Evolutionary conservation across 106 monocot genomes (phyloP).

Genomic region (Acanthochlamys bracteata): DNA sequence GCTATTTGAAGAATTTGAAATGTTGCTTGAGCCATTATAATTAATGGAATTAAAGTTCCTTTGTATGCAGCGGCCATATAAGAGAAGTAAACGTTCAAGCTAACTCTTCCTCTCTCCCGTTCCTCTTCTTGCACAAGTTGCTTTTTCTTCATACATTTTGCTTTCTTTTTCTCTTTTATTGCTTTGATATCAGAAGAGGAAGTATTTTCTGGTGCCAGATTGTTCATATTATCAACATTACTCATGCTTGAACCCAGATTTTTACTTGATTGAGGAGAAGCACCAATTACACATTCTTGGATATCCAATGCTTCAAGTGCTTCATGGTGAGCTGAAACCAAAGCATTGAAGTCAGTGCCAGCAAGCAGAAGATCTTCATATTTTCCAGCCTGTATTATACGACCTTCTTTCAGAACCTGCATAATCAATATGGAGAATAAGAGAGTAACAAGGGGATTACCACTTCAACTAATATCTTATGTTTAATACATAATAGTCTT

Average conservation of each 20-base stretch:
- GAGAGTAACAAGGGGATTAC: not conserved
- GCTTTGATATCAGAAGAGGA: slow-evolving; percentile 29
- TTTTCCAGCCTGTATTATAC: slow-evolving; percentile 83
- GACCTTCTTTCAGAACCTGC: slow-evolving; percentile 89
- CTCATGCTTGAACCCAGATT: slow-evolving; percentile 35
- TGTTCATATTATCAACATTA: slow-evolving; percentile 34
- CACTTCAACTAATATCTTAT: too few relatives aligned
- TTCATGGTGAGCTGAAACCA: slow-evolving; percentile 95
- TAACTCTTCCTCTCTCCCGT: slow-evolving; percentile 76
- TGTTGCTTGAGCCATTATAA: slow-evolving; percentile 65
- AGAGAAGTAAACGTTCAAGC: slow-evolving; percentile 80
- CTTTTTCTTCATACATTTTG: slow-evolving; percentile 56
- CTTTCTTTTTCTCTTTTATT: slow-evolving; percentile 85
- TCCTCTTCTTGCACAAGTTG: slow-evolving; percentile 93
- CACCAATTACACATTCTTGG: slow-evolving; percentile 37
- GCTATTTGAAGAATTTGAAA: slow-evolving; percentile 97
- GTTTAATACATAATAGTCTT: too few relatives aligned
- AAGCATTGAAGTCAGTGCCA: slow-evolving; percentile 88
- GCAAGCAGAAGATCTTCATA: slow-evolving; percentile 90
- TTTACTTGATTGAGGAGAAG: slow-evolving; percentile 18
- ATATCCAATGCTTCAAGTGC: slow-evolving; percentile 96
- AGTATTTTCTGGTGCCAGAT: slow-evolving; percentile 27
- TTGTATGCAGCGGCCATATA: slow-evolving; percentile 98
- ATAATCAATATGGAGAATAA: slow-evolving; percentile 3
- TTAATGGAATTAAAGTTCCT: slow-evolving; percentile 80